Conservation (phyloP, 805 yeast genomes). For the Phaffomyces opuntiae region DNA sequence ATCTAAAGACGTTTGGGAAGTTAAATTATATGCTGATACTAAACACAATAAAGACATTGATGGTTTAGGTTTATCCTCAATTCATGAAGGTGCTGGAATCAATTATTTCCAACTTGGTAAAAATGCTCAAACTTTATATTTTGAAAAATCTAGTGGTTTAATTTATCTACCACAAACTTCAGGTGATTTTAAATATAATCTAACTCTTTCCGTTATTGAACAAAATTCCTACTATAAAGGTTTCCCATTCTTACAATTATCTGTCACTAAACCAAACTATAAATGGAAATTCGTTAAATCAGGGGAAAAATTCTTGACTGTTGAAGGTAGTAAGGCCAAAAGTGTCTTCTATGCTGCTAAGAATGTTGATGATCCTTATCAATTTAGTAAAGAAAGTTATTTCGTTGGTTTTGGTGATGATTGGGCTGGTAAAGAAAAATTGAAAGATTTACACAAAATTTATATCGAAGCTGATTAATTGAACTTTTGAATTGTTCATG, state of each 20-base stretch:
- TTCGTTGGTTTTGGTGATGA: constrained; percentile 18
- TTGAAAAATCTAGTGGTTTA: constrained; percentile 2
- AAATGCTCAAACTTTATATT: constrained; percentile 3
- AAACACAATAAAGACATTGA: background rate
- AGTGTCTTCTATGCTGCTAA: constrained; percentile 33
- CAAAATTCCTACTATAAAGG: background rate
- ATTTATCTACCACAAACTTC: constrained; percentile 3
- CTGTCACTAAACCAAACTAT: constrained; percentile 7
- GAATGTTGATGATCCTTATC: constrained; percentile 39
- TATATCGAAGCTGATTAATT: no score
- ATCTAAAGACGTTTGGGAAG: background rate
- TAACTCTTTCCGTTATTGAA: constrained; percentile 3
- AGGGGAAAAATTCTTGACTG: constrained; percentile 18
- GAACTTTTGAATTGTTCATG: no score
- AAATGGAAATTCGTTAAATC: constrained; percentile 6
- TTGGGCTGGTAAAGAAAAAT: no score
- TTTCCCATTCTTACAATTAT: constrained; percentile 13
- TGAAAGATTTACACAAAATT: no score
- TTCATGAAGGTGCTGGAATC: constrained; percentile 19
- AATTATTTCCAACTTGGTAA: constrained; percentile 15
- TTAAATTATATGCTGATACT: background rate
- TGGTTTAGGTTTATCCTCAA: constrained; percentile 6
- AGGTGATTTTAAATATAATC: constrained; percentile 2
- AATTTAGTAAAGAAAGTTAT: constrained; percentile 25
- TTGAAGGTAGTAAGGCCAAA: constrained; percentile 22